A percentile compares a stretch with the other conserved stretches of the same genome.
Evolutionary conservation across 495 filamentous ascomycete genomes (phyloP).

Genomic region (Neurospora intermedia): DNA sequence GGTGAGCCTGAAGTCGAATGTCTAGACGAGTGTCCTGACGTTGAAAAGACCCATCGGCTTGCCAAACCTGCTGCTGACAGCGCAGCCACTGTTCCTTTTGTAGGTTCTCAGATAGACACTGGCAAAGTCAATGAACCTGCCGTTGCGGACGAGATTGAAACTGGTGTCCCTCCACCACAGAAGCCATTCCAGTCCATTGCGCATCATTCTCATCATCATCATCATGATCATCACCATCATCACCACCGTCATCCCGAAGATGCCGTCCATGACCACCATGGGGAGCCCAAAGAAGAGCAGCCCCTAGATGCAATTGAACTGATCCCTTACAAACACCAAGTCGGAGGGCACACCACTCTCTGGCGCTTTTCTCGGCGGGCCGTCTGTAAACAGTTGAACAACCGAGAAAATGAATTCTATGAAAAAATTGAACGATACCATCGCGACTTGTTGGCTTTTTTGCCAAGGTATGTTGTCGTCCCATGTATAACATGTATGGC

Average conservation of each 20-base stretch:
- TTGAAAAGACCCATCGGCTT: conserved; percentile 8
- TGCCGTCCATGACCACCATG: conserved; percentile 35
- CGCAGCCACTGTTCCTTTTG: conserved; percentile 4
- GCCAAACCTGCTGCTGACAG: conserved; percentile 15
- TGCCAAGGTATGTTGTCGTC: conserved; percentile 65
- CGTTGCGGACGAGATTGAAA: conserved; percentile 31
- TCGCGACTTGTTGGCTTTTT: conserved; percentile 77
- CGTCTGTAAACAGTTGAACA: conserved; percentile 96
- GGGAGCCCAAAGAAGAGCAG: conserved; percentile 31
- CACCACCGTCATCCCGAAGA: conserved; percentile 20
- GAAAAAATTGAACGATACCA: conserved; percentile 87
- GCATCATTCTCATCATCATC: conserved; percentile 11
- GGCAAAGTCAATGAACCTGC: conserved; percentile 26
- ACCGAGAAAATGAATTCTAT: conserved; percentile 96
- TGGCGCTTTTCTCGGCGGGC: conserved; percentile 92
- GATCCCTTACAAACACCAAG: conserved; percentile 94
- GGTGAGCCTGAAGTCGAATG: conserved; percentile 34
- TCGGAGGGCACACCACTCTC: conserved; percentile 90
- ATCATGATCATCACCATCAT: neutral
- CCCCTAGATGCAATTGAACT: conserved; percentile 88
- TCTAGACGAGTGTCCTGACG: conserved; percentile 14
- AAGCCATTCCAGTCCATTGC: conserved; percentile 26
- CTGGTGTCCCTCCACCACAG: conserved; percentile 6
- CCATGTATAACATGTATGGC: neutral
- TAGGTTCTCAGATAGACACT: conserved; percentile 21